Conservation (phyloP, 2,329 filamentous ascomycete species). For the Sporothrix pallida region DNA sequence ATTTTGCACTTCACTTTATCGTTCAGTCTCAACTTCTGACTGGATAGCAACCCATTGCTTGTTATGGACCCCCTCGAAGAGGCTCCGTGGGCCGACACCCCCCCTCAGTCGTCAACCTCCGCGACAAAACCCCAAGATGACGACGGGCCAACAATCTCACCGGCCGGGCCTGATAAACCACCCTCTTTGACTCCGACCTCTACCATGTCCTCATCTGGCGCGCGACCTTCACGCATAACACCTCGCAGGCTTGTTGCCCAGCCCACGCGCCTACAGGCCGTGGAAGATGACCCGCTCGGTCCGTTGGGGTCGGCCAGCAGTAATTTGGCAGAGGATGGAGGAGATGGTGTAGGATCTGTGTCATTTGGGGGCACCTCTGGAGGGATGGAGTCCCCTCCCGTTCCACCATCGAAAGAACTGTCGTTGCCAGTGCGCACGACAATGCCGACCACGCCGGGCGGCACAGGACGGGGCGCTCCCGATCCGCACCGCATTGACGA, state of each 20-base stretch:
- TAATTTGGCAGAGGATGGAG: conserved; percentile 39
- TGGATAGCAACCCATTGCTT: neutral
- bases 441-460: conserved; percentile 52
- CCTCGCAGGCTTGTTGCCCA: conserved; percentile 73
- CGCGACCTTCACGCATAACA: conserved; percentile 54
- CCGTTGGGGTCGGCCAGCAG: conserved; percentile 68
- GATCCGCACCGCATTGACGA: conserved; percentile 72
- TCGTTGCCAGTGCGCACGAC: conserved; percentile 63
- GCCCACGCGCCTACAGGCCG: conserved; percentile 77
- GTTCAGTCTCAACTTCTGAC: neutral
- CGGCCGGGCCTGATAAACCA: conserved; percentile 43
- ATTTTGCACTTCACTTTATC: neutral
- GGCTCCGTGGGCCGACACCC: conserved; percentile 60
- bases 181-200: conserved; percentile 37
- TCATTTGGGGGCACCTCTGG: neutral
- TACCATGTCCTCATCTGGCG: conserved; percentile 42
- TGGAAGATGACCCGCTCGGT: conserved; percentile 76
- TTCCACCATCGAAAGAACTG: conserved; percentile 71
- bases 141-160: conserved; percentile 42
- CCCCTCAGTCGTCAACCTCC: conserved; percentile 38
- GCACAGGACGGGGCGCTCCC: conserved; percentile 48
- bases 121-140: conserved; percentile 33
- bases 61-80: conserved; percentile 58
- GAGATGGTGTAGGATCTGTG: conserved; percentile 7
- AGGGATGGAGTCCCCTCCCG: conserved; percentile 60